These are phyloP conservation scores for Claviceps paspali DNA, from an alignment of 2,329 filamentous ascomycete species.

Conservation along the genomic window DNA sequence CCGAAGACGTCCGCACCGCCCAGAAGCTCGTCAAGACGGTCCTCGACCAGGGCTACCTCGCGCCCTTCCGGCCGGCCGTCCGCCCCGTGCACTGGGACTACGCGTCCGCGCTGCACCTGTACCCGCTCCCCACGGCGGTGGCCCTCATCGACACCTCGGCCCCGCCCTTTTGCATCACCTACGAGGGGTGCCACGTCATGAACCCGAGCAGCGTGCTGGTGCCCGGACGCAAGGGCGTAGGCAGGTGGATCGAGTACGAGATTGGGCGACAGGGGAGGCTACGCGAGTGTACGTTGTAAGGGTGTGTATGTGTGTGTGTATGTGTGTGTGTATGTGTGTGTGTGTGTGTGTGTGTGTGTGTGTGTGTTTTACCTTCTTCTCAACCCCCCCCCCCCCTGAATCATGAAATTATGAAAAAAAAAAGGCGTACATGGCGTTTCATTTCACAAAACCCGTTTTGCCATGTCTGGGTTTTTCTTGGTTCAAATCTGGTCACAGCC, in stretches of 20 bases:
- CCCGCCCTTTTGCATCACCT: constrained; percentile 73
- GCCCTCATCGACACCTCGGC: constrained; percentile 71
- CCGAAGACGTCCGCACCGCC: constrained; percentile 42
- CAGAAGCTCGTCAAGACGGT: constrained; percentile 79
- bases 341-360: no score
- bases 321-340: no score
- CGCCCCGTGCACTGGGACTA: constrained; percentile 88
- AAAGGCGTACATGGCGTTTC: no score
- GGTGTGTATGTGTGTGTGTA: not conserved
- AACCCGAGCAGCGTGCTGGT: constrained; percentile 74
- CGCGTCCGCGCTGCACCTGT: constrained; percentile 59
- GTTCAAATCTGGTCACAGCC: no score
- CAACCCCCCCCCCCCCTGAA: no score
- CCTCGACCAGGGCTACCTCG: constrained; percentile 77
- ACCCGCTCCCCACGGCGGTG: constrained; percentile 74
- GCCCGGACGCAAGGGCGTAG: constrained; percentile 49
- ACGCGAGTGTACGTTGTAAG: constrained; percentile 44
- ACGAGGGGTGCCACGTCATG: constrained; percentile 91
- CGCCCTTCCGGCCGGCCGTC: constrained; percentile 66
- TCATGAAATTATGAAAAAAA: no score
- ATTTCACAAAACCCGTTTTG: no score
- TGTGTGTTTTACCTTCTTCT: no score
- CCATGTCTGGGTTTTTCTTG: no score
- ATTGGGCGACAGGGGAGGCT: constrained; percentile 46
- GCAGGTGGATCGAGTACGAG: constrained; percentile 81